phyloP scores from a whole-genome alignment of 2,329 filamentous ascomycete species.

The Colletotrichum navitas region DNA sequence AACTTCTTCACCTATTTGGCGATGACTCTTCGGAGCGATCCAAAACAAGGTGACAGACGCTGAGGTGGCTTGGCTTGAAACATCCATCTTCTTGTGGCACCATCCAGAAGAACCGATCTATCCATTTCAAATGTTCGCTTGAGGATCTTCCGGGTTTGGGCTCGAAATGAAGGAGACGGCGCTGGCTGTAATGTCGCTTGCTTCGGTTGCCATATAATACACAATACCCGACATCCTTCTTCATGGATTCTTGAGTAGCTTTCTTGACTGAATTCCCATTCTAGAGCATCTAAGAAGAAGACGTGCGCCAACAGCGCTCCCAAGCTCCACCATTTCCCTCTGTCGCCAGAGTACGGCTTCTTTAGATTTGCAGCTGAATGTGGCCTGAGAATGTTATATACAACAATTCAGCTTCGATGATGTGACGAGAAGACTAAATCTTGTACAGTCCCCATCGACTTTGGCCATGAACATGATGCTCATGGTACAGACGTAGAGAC shows the following conservation, averaged over 20 bases:
- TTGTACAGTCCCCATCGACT: too few relatives aligned
- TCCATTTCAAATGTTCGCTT: neutral
- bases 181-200: neutral
- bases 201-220: neutral
- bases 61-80: neutral
- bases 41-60: neutral
- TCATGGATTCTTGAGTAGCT: conserved; percentile 5
- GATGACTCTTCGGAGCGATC: neutral
- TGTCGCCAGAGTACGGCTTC: neutral
- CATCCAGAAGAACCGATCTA: neutral
- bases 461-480: too few relatives aligned
- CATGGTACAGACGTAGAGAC: too few relatives aligned
- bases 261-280: neutral
- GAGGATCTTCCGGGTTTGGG: neutral
- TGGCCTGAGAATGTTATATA: too few relatives aligned
- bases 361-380: neutral
- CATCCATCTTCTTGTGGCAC: neutral
- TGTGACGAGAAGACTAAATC: too few relatives aligned
- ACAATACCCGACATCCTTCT: neutral
- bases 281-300: neutral
- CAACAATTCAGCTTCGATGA: too few relatives aligned
- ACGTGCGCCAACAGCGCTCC: neutral
- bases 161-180: neutral
- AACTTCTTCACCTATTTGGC: neutral
- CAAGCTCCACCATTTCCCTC: neutral